Conservation (phyloP, 768 basidiomycete species). For the Mycena haematopus region DNA sequence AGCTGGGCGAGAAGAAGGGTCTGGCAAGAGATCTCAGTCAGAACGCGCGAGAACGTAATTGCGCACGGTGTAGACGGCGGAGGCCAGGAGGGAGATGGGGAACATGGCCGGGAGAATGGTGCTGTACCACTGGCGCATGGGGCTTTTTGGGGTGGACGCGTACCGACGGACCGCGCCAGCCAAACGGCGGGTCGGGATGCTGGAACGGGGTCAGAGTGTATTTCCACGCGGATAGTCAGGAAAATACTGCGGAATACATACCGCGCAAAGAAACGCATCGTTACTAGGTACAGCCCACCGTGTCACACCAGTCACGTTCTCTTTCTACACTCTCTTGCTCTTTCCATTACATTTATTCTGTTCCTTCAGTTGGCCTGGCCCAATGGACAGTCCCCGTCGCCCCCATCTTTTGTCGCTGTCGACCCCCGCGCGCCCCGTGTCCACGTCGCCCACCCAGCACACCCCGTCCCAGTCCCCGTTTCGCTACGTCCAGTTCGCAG, state of each 20-base stretch:
- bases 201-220: too few species aligned
- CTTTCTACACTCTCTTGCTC: conserved; percentile 29
- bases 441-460: conserved; percentile 35
- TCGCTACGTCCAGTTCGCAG: conserved; percentile 39
- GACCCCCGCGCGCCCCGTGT: conserved; percentile 36
- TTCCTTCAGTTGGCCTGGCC: conserved; percentile 35
- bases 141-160: conserved; percentile 39
- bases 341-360: too few species aligned
- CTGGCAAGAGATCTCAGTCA: conserved; percentile 42
- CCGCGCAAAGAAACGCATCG: conserved; percentile 2
- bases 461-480: conserved; percentile 42
- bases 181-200: conserved; percentile 23
- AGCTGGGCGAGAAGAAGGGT: conserved; percentile 69
- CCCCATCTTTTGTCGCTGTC: conserved; percentile 41
- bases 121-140: conserved; percentile 72
- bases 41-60: conserved; percentile 5
- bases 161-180: conserved; percentile 5
- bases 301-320: conserved; percentile 18
- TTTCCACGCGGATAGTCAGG: not conserved
- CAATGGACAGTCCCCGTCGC: conserved; percentile 37
- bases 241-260: not conserved
- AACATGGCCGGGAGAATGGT: conserved; percentile 78
- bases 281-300: conserved; percentile 2
- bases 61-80: conserved; percentile 76
- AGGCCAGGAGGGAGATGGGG: conserved; percentile 78